phyloP scores from a whole-genome alignment of 495 filamentous ascomycete genomes.

The Aspergillus campestris region DNA sequence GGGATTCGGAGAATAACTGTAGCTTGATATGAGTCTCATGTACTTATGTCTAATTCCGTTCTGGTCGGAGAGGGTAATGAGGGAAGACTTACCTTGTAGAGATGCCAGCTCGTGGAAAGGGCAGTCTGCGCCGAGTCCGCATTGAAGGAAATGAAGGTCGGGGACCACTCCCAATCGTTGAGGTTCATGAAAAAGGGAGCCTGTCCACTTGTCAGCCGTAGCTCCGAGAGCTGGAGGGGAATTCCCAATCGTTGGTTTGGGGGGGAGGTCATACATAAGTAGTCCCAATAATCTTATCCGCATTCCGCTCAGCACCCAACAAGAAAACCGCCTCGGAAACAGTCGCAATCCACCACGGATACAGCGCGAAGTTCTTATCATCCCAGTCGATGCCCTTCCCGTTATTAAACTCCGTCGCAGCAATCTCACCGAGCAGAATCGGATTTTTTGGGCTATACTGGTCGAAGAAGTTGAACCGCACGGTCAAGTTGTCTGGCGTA shows the following conservation, averaged over 20 bases:
- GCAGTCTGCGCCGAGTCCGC: slow-evolving; percentile 31
- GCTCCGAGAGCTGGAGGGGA: no score
- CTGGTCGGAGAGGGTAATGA: background rate
- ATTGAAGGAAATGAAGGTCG: slow-evolving; percentile 38
- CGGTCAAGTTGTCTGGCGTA: slow-evolving; percentile 40
- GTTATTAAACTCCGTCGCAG: slow-evolving; percentile 39
- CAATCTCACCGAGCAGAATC: slow-evolving; percentile 42
- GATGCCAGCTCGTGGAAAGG: slow-evolving; percentile 36
- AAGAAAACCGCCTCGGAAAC: slow-evolving; percentile 61
- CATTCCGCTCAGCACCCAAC: slow-evolving; percentile 58
- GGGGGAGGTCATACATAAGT: slow-evolving; percentile 27
- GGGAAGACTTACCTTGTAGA: slow-evolving; percentile 20
- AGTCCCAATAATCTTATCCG: slow-evolving; percentile 38
- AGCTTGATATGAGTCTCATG: background rate
- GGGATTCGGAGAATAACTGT: slow-evolving; percentile 34
- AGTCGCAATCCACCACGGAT: slow-evolving; percentile 42
- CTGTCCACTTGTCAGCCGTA: slow-evolving; percentile 11
- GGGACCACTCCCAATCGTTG: slow-evolving; percentile 39
- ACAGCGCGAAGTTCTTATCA: slow-evolving; percentile 28
- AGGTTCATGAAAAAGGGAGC: slow-evolving; percentile 42
- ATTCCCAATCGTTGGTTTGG: background rate
- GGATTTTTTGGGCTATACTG: slow-evolving; percentile 28
- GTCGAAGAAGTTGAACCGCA: slow-evolving; percentile 48
- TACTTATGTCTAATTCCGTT: background rate
- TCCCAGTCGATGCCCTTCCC: slow-evolving; percentile 21